phyloP scores from a whole-genome alignment of 2,329 filamentous ascomycete species.

The Ceratocystis albifundus region DNA sequence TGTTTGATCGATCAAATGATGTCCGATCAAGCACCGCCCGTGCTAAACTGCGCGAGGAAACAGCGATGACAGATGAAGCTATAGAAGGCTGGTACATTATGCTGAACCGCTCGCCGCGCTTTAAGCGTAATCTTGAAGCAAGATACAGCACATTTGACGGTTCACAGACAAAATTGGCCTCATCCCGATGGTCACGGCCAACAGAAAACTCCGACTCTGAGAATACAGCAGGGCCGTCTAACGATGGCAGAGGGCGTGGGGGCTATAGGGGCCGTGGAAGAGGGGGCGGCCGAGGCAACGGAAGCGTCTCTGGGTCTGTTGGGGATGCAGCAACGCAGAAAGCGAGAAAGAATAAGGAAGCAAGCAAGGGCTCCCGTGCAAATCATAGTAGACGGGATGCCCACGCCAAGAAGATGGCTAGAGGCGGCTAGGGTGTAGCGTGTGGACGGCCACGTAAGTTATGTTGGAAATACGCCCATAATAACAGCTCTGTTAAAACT shows the following conservation, averaged over 20 bases:
- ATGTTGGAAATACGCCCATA: background rate
- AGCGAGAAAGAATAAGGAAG: conserved; percentile 66
- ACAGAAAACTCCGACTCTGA: conserved; percentile 15
- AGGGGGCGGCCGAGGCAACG: conserved; percentile 35
- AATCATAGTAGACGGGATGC: conserved; percentile 78
- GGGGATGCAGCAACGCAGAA: conserved; percentile 61
- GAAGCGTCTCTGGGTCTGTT: conserved; percentile 52
- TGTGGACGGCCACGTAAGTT: background rate
- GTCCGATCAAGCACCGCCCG: conserved; percentile 49
- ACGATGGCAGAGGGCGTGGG: conserved; percentile 36
- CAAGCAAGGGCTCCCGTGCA: conserved; percentile 66
- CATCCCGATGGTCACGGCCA: conserved; percentile 48
- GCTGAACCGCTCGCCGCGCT: conserved; percentile 59
- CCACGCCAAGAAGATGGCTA: conserved; percentile 53
- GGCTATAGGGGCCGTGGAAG: conserved; percentile 38
- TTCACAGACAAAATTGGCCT: conserved; percentile 50
- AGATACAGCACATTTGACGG: conserved; percentile 56
- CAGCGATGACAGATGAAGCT: conserved; percentile 82
- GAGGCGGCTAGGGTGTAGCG: conserved; percentile 30
- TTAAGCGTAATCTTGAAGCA: conserved; percentile 57
- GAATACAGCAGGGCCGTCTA: conserved; percentile 30
- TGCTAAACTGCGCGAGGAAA: conserved; percentile 56
- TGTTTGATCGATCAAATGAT: conserved; percentile 60
- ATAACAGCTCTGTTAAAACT: background rate
- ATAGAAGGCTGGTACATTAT: conserved; percentile 93